A percentile compares a stretch with the other conserved stretches of the same genome.
Evolutionary conservation across 805 yeast species (phyloP).

Genomic region (Tetrapisispora phaffii): DNA sequence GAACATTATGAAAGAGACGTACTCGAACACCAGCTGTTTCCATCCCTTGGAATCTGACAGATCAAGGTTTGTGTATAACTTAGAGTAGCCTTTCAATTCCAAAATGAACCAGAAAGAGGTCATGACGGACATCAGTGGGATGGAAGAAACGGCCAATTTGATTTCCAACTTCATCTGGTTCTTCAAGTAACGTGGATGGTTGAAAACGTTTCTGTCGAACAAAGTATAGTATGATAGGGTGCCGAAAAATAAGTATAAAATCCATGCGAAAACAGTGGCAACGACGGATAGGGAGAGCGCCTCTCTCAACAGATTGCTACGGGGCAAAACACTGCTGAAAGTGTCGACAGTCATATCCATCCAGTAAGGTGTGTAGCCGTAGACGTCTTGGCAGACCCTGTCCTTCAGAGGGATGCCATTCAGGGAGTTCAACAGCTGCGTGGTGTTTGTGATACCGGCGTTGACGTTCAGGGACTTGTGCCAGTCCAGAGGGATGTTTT

Average conservation of each 20-base stretch:
- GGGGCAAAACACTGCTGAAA: slow-evolving; percentile 55
- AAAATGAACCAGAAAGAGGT: slow-evolving; percentile 85
- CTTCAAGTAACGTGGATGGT: slow-evolving; percentile 91
- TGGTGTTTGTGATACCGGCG: slow-evolving; percentile 19
- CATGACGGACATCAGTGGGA: slow-evolving; percentile 78
- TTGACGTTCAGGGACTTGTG: slow-evolving; percentile 16
- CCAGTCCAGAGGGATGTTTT: slow-evolving; percentile 25
- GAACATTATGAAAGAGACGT: slow-evolving; percentile 75
- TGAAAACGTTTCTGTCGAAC: slow-evolving; percentile 81
- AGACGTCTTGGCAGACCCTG: slow-evolving; percentile 33
- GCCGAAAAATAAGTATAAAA: slow-evolving; percentile 70
- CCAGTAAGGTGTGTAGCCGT: slow-evolving; percentile 53
- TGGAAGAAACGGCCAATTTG: slow-evolving; percentile 63
- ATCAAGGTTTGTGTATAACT: slow-evolving; percentile 56
- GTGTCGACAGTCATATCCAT: slow-evolving; percentile 49
- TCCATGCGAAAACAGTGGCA: slow-evolving; percentile 77
- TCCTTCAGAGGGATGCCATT: slow-evolving; percentile 9
- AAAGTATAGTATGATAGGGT: slow-evolving; percentile 65
- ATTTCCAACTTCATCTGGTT: slow-evolving; percentile 87
- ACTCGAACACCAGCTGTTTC: slow-evolving; percentile 53
- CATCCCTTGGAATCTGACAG: slow-evolving; percentile 51
- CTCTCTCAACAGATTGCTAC: slow-evolving; percentile 70
- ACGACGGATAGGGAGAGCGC: slow-evolving; percentile 52
- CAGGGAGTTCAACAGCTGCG: slow-evolving; percentile 15
- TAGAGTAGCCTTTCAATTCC: slow-evolving; percentile 78